Base-by-base conservation (phyloP, 345 rosid species). In the Eucalyptus regnans region DNA sequence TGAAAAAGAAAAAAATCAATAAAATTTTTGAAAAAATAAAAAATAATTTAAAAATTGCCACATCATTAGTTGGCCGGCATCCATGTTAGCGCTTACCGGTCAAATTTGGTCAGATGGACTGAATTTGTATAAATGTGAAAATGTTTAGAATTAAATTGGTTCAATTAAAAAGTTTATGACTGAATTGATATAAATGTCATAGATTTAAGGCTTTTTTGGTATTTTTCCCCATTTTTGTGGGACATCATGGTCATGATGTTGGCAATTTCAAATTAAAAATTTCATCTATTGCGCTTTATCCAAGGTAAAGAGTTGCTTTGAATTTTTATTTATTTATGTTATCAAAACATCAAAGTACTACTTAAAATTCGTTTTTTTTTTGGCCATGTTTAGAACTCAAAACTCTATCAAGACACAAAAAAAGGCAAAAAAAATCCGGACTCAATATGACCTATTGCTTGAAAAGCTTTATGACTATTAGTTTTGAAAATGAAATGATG, bases 171-270 rank as follows among this genome's bases (percentile, higher is more conserved):
- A 50, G 1, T 12, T 50, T 50, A 50, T 0, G 2, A 50, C 6
- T 12, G 1, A 12, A 13, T 50, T 50, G 50, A 0, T 50, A 50
- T 1, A 0, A 50, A 50, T 50, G 0, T 0, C 2, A 50, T 14
- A 50, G 0, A 2, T 50, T 50, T 50, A 50, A 1, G 1, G 2
- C 3, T 14, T 50, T 50, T 50, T 50, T 50, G 7, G 17, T 50
- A 50, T 14, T 50, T 50, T 50, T 5, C 7, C 15, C 7, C 56
- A 2, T 52, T 52, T 52, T 52, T 52, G 56, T 52, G 4, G 23
- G 56, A 52, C 66, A 27, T 60, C 66, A 60, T 60, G 66, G 31
- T 60, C 3, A 6, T 60, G n/a, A 12, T 10, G 31, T 5, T 25
- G 66, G 15, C 64, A 58, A 23, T 11, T 23, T 58, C n/a, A 23